Percentiles rank a stretch among this genome's conserved stretches.
These are phyloP conservation scores for Iris pallida DNA, from an alignment of 116 monocot species.

Conservation along the genomic window DNA sequence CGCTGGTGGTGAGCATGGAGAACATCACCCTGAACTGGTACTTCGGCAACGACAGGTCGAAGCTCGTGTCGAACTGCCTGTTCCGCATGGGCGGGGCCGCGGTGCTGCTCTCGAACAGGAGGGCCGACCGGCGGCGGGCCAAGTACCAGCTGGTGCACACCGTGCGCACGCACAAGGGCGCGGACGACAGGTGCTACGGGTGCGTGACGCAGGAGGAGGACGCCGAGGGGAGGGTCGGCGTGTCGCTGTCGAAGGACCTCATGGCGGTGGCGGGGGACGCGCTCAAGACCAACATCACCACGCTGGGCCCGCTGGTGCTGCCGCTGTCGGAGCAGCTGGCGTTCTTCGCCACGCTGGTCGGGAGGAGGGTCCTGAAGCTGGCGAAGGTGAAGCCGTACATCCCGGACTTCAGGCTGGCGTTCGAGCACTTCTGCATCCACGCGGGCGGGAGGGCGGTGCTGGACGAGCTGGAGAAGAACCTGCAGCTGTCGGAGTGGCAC, in stretches of 20 bases:
- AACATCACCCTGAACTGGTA: slow-evolving; percentile 84
- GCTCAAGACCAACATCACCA: slow-evolving; percentile 78
- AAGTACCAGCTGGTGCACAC: slow-evolving; percentile 75
- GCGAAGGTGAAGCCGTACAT: slow-evolving; percentile 86
- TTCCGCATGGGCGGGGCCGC: slow-evolving; percentile 85
- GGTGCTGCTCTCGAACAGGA: slow-evolving; percentile 59
- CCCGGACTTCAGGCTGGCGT: slow-evolving; percentile 51
- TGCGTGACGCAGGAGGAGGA: slow-evolving; percentile 77
- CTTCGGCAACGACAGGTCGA: slow-evolving; percentile 66
- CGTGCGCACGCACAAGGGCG: slow-evolving; percentile 67
- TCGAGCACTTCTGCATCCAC: slow-evolving; percentile 53
- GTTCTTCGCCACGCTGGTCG: slow-evolving; percentile 65
- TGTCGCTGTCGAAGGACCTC: slow-evolving; percentile 66
- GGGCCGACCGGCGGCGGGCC: slow-evolving; percentile 42
- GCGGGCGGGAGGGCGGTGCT: slow-evolving; percentile 68
- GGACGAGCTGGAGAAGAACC: slow-evolving; percentile 82
- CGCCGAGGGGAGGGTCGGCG: slow-evolving; percentile 45
- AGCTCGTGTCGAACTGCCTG: slow-evolving; percentile 76
- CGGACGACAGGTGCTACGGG: slow-evolving; percentile 57
- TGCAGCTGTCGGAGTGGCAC: slow-evolving; percentile 75
- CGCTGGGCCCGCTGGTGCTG: slow-evolving; percentile 61
- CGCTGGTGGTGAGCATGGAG: slow-evolving; percentile 77
- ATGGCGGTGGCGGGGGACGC: slow-evolving; percentile 68
- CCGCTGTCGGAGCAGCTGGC: slow-evolving; percentile 67
- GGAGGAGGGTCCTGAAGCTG: slow-evolving; percentile 43